A percentile compares a stretch with the other conserved stretches of the same genome.
Conservation (phyloP, 2,329 filamentous ascomycete species). For the Scedosporium aurantiacum region DNA sequence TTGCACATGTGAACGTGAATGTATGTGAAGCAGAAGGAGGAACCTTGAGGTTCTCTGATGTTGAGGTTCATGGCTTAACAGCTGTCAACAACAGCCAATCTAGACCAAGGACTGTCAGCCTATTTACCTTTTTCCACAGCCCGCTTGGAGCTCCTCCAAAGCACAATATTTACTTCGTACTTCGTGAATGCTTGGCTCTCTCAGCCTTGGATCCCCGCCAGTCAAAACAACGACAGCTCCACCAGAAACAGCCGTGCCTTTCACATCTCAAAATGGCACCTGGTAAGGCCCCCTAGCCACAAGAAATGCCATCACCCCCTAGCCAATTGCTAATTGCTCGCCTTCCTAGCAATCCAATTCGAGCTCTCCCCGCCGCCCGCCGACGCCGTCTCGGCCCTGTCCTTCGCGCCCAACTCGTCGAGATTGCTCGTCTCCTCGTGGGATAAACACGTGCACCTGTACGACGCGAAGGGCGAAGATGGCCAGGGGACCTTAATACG, state of each 20-base stretch:
- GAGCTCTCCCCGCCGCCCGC: slow-evolving; percentile 71
- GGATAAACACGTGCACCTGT: slow-evolving; percentile 86
- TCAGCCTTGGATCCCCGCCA: slow-evolving; percentile 1
- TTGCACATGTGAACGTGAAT: no score
- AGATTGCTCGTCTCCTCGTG: slow-evolving; percentile 86
- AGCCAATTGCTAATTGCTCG: not conserved
- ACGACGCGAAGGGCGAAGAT: slow-evolving; percentile 58
- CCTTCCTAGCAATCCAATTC: slow-evolving; percentile 54
- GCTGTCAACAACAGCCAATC: not conserved
- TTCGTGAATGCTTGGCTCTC: not conserved
- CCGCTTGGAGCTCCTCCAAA: no score
- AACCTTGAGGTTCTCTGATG: no score
- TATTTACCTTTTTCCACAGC: no score
- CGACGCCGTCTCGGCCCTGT: slow-evolving; percentile 78
- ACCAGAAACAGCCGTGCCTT: not conserved
- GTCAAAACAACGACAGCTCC: not conserved
- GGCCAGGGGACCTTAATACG: slow-evolving; percentile 52
- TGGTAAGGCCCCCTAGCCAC: not conserved
- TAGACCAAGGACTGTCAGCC: no score
- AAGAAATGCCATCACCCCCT: not conserved
- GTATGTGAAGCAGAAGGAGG: no score
- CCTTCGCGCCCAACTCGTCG: slow-evolving; percentile 69
- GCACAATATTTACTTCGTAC: not conserved
- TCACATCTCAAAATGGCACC: slow-evolving; percentile 9
- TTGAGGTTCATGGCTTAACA: not conserved